Evolutionary conservation across 208 protist species (phyloP), one percentile per base, ranked within the genome.

Genomic region (Leishmania arabica): DNA sequence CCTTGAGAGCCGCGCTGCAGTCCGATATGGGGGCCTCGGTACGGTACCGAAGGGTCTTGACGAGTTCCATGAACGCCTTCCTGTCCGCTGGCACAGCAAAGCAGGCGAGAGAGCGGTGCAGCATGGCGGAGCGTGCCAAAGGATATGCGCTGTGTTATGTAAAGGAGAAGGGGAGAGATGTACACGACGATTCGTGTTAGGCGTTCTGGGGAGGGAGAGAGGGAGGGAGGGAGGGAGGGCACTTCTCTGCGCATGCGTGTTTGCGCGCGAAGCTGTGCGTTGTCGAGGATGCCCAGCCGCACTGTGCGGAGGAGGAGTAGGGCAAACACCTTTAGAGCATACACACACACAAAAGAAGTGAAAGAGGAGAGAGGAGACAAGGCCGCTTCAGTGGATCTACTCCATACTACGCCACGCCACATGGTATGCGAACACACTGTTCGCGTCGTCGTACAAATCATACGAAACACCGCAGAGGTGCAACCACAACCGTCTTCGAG

Each of bases 1-100:
- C 95, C 80, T 90, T 90, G n/a, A 98, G 77, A 1, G 96, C 96
- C 1, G 91, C 86, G 15, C 84, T 90, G 86, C 94, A 97, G 87
- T 98, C 94, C n/a, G 84, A 87, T 70, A 98, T 95, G 58, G 94
- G 91, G 3, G 96, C 95, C 89, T 96, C 94, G 4, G 96, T 97
- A 83, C 93, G 92, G 76, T 91, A 95, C 34, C 96, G 94, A 8
- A 98, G 91, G 19, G 92, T 91, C 87, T 91, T 95, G 42, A 98
- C 92, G 5, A 96, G 82, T 83, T 97, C 91, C 90, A 97, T 89
- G 84, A 96, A 95, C 13, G 90, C 88, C 77, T 86, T 90, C 85
- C 92, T 94, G 79, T 95, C 89, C 60, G 81, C 84, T 21, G 80
- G 83, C 76, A 85, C 80, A 47, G 80, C 84, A 37, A 83, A 72